Evolutionary conservation across 805 yeast genomes (phyloP).

Genomic region (Sugiyamaella smithiae): DNA sequence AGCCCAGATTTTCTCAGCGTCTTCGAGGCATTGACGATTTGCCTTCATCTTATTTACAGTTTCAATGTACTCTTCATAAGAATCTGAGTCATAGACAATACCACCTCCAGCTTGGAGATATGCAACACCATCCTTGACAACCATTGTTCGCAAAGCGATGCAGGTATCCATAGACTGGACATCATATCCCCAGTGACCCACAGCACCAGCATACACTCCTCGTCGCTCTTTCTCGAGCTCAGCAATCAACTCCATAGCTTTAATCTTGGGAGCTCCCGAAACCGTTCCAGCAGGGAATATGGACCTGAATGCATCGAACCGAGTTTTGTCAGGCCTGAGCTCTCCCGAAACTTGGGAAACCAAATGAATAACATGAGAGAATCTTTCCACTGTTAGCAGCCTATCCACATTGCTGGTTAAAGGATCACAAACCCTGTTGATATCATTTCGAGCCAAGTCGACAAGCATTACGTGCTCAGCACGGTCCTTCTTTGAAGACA

Average conservation of each 20-base stretch:
- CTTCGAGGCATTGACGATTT: conserved; percentile 83
- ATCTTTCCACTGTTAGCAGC: conserved; percentile 83
- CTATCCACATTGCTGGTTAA: conserved; percentile 80
- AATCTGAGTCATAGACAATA: conserved; percentile 92
- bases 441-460: conserved; percentile 94
- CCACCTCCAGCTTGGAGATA: conserved; percentile 99
- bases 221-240: conserved; percentile 88
- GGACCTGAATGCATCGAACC: conserved; percentile 96
- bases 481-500: conserved; percentile 80
- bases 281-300: conserved; percentile 99
- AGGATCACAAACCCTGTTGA: conserved; percentile 93
- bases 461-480: conserved; percentile 99
- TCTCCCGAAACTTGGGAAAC: conserved; percentile 95
- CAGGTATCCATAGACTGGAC: conserved; percentile 96
- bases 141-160: conserved; percentile 96
- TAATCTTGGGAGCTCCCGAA: conserved; percentile 96
- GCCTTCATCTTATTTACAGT: conserved; percentile 97
- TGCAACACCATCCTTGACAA: conserved; percentile 83
- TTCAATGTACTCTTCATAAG: conserved; percentile 91
- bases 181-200: conserved; percentile 96
- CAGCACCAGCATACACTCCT: conserved; percentile 98
- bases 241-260: conserved; percentile 91
- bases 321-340: conserved; percentile 72
- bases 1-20: conserved; percentile 65
- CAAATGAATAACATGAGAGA: conserved; percentile 95